Percentiles rank a stretch among this genome's conserved stretches.
phyloP scores from a whole-genome alignment of 148 eudicot species.

The Dysphania ambrosioides region DNA sequence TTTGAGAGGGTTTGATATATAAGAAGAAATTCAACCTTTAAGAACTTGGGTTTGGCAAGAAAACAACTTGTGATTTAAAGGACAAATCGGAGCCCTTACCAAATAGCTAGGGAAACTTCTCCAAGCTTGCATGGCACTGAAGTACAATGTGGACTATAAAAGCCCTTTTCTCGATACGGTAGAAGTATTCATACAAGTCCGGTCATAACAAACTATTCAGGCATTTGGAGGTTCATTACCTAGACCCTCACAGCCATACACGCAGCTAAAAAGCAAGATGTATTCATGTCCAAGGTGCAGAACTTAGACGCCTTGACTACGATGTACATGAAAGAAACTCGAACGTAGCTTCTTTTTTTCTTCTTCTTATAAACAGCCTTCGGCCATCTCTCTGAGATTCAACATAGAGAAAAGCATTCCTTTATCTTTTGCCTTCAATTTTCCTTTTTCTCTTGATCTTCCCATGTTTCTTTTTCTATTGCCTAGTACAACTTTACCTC shows the following conservation, averaged over 20 bases:
- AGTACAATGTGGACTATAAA: too few species aligned
- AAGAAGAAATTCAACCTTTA: too few species aligned
- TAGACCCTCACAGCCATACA: background rate
- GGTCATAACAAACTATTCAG: too few species aligned
- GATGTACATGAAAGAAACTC: background rate
- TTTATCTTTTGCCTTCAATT: background rate
- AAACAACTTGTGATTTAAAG: too few species aligned
- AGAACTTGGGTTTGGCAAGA: too few species aligned
- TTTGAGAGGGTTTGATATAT: too few species aligned
- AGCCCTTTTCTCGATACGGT: too few species aligned
- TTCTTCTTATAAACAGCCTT: conserved; percentile 22
- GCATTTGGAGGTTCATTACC: too few species aligned
- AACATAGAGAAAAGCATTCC: conserved; percentile 7
- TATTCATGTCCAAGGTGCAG: background rate
- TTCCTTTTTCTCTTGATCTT: background rate
- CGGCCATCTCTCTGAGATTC: conserved; percentile 23
- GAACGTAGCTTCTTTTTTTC: background rate
- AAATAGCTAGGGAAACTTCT: too few species aligned
- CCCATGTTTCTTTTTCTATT: background rate
- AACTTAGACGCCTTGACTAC: background rate
- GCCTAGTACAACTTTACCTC: conserved; percentile 22
- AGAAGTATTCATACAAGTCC: too few species aligned
- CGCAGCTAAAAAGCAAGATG: background rate
- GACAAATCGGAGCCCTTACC: too few species aligned
- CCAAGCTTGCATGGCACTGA: too few species aligned